A percentile compares a stretch with the other conserved stretches of the same genome.
phyloP scores from a whole-genome alignment of 345 rosid genomes.

The Moringa oleifera region DNA sequence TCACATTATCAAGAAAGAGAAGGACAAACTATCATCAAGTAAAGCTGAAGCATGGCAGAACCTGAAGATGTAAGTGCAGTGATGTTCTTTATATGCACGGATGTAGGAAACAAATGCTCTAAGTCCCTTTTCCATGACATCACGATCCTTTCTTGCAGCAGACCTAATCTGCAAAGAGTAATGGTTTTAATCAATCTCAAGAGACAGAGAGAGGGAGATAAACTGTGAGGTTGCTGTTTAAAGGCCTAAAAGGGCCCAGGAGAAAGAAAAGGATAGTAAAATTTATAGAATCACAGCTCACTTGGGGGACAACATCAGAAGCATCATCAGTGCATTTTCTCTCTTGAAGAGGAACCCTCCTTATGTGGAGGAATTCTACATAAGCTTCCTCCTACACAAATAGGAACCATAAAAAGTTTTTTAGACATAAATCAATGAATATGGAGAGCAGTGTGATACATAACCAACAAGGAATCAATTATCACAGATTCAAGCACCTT shows the following conservation, averaged over 20 bases:
- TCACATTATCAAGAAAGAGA: neutral
- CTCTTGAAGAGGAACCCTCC: conserved; percentile 72
- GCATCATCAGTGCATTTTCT: conserved; percentile 42
- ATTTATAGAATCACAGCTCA: conserved; percentile 17
- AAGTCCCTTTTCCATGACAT: conserved; percentile 87
- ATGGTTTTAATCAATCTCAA: no score
- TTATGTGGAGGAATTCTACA: conserved; percentile 68
- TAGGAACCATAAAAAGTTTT: neutral
- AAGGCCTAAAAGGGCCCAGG: neutral
- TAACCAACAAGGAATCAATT: neutral
- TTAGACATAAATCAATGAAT: neutral
- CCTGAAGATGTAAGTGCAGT: conserved; percentile 83
- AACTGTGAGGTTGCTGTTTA: neutral
- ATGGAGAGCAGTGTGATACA: neutral
- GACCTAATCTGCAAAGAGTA: conserved; percentile 47
- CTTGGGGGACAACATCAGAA: conserved; percentile 66
- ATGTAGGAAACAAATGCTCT: conserved; percentile 89
- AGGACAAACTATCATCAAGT: neutral
- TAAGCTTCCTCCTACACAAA: conserved; percentile 76
- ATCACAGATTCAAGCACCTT: conserved; percentile 41
- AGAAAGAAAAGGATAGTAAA: neutral
- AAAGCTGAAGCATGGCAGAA: conserved; percentile 13
- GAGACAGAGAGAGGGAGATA: conserved; percentile 4
- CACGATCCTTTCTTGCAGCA: conserved; percentile 69
- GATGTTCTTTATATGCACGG: conserved; percentile 92